phyloP scores from a whole-genome alignment of 1,284 basidiomycete genomes.

The Blastosporella zonata region DNA sequence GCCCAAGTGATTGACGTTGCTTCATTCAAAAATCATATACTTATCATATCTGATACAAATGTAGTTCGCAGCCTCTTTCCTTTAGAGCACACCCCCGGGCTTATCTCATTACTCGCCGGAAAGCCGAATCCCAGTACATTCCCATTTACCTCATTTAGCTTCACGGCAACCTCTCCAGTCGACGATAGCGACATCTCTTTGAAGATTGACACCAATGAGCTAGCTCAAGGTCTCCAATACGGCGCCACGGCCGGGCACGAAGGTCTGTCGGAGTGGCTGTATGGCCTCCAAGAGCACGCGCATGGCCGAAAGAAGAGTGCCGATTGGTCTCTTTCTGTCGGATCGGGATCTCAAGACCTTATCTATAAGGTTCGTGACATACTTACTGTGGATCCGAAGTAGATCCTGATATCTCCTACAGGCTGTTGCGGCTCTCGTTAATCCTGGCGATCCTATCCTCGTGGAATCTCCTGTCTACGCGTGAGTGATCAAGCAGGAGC shows the following conservation, averaged over 20 bases:
- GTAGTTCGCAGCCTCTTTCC: constrained; percentile 60
- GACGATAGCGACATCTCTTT: constrained; percentile 40
- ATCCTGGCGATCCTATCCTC: constrained; percentile 78
- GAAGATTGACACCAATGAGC: constrained; percentile 47
- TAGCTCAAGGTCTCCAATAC: constrained; percentile 70
- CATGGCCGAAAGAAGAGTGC: constrained; percentile 54
- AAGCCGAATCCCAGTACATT: constrained; percentile 85
- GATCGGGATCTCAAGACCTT: constrained; percentile 82
- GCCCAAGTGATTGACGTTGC: constrained; percentile 46
- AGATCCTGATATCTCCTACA: constrained; percentile 21
- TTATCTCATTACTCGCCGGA: constrained; percentile 79
- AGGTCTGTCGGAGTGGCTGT: constrained; percentile 58
- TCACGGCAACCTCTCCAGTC: constrained; percentile 46
- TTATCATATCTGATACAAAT: background rate
- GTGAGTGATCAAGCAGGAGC: constrained; percentile 34
- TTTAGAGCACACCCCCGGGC: constrained; percentile 68
- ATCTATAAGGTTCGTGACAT: constrained; percentile 65
- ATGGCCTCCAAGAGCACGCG: constrained; percentile 55
- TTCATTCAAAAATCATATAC: background rate
- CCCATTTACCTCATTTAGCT: constrained; percentile 73
- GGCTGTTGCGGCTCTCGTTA: constrained; percentile 58
- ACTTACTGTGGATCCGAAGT: background rate
- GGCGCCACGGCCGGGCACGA: constrained; percentile 71
- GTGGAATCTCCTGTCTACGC: constrained; percentile 87
- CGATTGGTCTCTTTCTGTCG: constrained; percentile 74